These are phyloP conservation scores for Ganoderma leucocontextum DNA, from an alignment of 1,284 basidiomycete species.

Conservation along the genomic window DNA sequence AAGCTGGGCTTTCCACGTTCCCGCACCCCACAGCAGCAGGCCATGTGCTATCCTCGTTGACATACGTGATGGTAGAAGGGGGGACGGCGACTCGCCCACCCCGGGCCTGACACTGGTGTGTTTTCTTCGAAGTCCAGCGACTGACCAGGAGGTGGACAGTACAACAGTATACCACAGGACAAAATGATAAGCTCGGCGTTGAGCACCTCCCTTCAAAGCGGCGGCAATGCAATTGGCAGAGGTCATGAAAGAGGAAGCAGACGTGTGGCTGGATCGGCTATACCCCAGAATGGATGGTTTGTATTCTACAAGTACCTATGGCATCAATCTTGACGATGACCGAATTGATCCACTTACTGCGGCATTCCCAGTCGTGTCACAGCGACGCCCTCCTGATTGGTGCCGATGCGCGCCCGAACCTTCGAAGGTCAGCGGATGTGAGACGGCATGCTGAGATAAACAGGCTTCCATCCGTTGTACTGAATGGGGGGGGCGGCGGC, in stretches of 20 bases:
- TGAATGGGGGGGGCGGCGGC: slow-evolving; percentile 1
- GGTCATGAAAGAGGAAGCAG: background rate
- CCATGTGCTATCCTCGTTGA: background rate
- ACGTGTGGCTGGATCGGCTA: background rate
- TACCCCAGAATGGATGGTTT: background rate
- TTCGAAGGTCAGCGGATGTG: slow-evolving; percentile 5
- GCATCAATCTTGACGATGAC: background rate
- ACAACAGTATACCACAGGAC: background rate
- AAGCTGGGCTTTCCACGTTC: background rate
- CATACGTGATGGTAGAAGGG: background rate
- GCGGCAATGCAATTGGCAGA: background rate
- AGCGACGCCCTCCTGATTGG: slow-evolving; percentile 2
- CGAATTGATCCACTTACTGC: background rate
- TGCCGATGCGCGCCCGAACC: slow-evolving; percentile 1
- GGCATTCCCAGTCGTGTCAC: slow-evolving; percentile 4
- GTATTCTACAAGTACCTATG: background rate
- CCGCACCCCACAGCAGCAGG: background rate
- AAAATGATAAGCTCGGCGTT: background rate
- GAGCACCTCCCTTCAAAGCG: background rate
- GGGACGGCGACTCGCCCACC: background rate
- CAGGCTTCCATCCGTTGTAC: slow-evolving; percentile 15
- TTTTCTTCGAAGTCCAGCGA: background rate
- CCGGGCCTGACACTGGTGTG: background rate
- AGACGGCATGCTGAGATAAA: slow-evolving; percentile 11
- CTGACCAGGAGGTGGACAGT: background rate